Percentiles rank a stretch among this genome's conserved stretches.
These are phyloP conservation scores for Solanum pennellii DNA, from an alignment of 257 asterid species.

Conservation along the genomic window DNA sequence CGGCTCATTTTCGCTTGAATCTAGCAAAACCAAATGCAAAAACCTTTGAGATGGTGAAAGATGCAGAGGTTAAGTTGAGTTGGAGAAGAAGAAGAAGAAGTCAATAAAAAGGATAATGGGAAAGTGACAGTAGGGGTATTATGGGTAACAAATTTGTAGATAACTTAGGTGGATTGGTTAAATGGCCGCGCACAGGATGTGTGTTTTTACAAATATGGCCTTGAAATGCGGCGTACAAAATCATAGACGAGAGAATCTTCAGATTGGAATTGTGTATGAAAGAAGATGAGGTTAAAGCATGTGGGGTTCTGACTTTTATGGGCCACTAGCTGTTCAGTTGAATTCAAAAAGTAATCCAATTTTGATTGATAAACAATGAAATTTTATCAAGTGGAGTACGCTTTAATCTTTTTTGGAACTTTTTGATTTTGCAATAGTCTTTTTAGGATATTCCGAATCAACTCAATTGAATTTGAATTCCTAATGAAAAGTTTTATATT, in stretches of 20 bases:
- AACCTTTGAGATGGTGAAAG: neutral
- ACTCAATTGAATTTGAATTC: no score
- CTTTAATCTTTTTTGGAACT: neutral
- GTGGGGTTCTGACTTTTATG: neutral
- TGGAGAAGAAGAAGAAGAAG: neutral
- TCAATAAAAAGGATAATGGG: neutral
- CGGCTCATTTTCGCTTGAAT: slow-evolving; percentile 36
- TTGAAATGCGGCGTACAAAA: neutral
- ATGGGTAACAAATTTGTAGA: neutral
- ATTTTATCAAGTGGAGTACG: neutral
- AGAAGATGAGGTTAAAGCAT: neutral
- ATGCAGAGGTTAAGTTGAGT: neutral
- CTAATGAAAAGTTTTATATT: no score
- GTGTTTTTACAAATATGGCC: neutral
- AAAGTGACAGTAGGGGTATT: neutral
- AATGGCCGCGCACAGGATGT: neutral
- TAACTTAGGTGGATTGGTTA: neutral
- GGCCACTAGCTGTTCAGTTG: neutral
- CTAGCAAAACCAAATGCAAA: neutral
- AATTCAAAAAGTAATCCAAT: neutral
- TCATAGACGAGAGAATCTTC: neutral
- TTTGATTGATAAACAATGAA: neutral
- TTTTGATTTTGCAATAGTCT: neutral
- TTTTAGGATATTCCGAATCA: no score
- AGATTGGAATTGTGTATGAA: neutral